Base-by-base conservation (phyloP, 306 rosid species). In the Aeschynomene evenia region DNA sequence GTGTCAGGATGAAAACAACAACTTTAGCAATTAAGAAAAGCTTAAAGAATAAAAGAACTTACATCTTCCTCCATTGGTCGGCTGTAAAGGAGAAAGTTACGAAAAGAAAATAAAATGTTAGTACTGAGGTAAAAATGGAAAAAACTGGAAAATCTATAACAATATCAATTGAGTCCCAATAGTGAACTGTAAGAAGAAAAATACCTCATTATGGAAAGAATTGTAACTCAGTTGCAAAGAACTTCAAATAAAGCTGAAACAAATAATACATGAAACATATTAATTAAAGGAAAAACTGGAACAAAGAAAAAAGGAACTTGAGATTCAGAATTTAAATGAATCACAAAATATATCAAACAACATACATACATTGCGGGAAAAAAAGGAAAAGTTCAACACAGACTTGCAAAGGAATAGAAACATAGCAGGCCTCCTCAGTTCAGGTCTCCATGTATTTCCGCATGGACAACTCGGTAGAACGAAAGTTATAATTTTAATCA, bases 51-150 rank as follows among this genome's bases (percentile, higher is more conserved):
- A 67, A 50, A 16, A 49, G 21, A 71, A 80, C 98, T 86, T 82
- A 86, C 98, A 29, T 93, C 97, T 88, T 87, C 98, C 71, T 93
- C 96, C 94, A 85, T 77, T 63, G 96, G 90, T 10, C 85, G 83
- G 72, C 91, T 85, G 64, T 81, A 51, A 50, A 58, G 22, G 40
- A 6, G 34, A 66, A n/a, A 66, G 14, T 1, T 14, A 23, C 16
- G 8, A 13, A 39, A 69, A 58, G 0, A 74, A 49, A 34, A 19
- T 2, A 22, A 34, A 15, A 1, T 9, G 65, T 82, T 24, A 82
- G 79, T 26, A 29, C 8, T 26, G 10, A 1, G 4, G 15, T 8
- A 7, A 45, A 24, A 18, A 55, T n/a, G 1, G 43, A 6, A 2
- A 2, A 9, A 0, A 1, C 8, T 3, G 7, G 13, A 34, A 34